A percentile compares a stretch with the other conserved stretches of the same genome.
Conservation (phyloP, 2,329 filamentous ascomycete species). For the Calonectria montana region DNA sequence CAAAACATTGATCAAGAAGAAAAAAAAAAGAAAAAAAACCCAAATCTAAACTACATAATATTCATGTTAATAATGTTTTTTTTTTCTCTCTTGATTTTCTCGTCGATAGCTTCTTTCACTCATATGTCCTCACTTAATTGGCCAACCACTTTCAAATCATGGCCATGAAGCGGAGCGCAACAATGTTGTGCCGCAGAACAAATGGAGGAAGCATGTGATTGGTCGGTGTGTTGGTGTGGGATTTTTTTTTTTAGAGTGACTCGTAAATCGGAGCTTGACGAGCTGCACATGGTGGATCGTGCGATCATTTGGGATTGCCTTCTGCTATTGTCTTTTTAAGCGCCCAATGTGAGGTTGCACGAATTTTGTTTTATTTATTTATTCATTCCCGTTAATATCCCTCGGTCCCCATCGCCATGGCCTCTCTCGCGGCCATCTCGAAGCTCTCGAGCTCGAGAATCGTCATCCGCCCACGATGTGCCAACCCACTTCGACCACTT, state of each 20-base stretch:
- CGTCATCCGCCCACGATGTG: conserved; percentile 39
- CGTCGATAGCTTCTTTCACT: conserved; percentile 41
- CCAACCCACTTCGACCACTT: conserved; percentile 33
- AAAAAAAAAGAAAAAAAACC: too few species aligned
- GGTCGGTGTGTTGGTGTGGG: conserved; percentile 30
- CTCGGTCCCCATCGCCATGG: conserved; percentile 38
- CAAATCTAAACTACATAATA: too few species aligned
- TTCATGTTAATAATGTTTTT: too few species aligned
- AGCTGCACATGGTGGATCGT: conserved; percentile 14
- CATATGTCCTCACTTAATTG: conserved; percentile 60
- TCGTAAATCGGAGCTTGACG: background rate
- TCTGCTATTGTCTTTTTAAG: background rate
- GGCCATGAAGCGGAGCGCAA: conserved; percentile 42
- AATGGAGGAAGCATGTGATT: conserved; percentile 41
- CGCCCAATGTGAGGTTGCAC: conserved; percentile 14
- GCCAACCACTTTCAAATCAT: conserved; percentile 44
- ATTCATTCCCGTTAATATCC: background rate
- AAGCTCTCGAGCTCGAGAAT: conserved; percentile 41
- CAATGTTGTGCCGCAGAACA: conserved; percentile 36
- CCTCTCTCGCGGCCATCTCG: conserved; percentile 37
- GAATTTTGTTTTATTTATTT: background rate
- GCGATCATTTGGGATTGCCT: conserved; percentile 18
- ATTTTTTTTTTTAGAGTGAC: conserved; percentile 15
- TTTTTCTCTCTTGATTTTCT: too few species aligned
- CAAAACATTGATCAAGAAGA: too few species aligned